phyloP scores from a whole-genome alignment of 257 asterid species.

The Thymus quinquecostatus region DNA sequence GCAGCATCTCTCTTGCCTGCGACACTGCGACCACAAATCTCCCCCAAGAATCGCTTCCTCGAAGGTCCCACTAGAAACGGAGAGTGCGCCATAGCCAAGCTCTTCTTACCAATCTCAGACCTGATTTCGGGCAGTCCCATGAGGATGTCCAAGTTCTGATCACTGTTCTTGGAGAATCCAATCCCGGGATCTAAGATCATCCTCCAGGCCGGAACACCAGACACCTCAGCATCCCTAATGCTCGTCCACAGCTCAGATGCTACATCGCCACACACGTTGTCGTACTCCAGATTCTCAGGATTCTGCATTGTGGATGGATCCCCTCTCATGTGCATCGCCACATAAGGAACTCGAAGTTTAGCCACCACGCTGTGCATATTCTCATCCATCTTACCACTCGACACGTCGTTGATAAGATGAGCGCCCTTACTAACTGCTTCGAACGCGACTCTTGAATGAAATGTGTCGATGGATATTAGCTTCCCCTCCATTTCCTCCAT shows the following conservation, averaged over 20 bases:
- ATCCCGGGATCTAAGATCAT: constrained; percentile 83
- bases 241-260: constrained; percentile 56
- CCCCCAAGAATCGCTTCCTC: constrained; percentile 89
- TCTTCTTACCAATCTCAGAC: constrained; percentile 63
- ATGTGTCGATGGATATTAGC: constrained; percentile 80
- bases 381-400: constrained; percentile 70
- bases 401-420: constrained; percentile 76
- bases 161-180: constrained; percentile 88
- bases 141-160: constrained; percentile 72
- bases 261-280: constrained; percentile 65
- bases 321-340: constrained; percentile 93
- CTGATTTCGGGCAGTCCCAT: constrained; percentile 52
- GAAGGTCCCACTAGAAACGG: constrained; percentile 87
- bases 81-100: constrained; percentile 66
- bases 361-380: constrained; percentile 61
- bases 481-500: constrained; percentile 84
- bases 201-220: constrained; percentile 97
- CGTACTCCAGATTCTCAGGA: constrained; percentile 56
- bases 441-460: constrained; percentile 71
- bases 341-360: constrained; percentile 63
- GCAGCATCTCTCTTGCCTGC: constrained; percentile 80
- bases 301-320: constrained; percentile 87
- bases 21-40: constrained; percentile 52
- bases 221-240: constrained; percentile 70
- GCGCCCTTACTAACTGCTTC: constrained; percentile 83